These are phyloP conservation scores for Ramalina intermedia DNA, from an alignment of 495 filamentous ascomycete genomes.

Conservation along the genomic window DNA sequence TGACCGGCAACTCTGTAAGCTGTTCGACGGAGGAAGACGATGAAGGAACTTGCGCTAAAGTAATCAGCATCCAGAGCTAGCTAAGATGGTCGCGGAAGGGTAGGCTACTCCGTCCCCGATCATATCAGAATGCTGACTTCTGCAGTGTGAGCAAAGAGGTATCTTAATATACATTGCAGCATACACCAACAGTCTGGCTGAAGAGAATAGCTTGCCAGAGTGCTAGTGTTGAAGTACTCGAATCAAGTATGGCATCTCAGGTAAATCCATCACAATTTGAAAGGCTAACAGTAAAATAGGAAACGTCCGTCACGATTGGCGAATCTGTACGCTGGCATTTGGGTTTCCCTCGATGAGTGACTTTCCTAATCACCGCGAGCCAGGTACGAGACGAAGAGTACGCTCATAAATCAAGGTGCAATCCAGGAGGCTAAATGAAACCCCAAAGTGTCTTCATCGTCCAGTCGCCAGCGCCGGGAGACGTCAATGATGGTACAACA, in stretches of 20 bases:
- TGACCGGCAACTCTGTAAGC: conserved; percentile 2
- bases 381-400: conserved; percentile 30
- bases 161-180: conserved; percentile 14
- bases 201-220: conserved; percentile 39
- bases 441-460: conserved; percentile 59
- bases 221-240: conserved; percentile 88
- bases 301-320: conserved; percentile 91
- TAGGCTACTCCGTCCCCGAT: conserved; percentile 25
- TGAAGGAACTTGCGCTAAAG: conserved; percentile 17
- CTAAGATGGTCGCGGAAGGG: conserved; percentile 82
- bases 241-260: conserved; percentile 42
- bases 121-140: conserved; percentile 7
- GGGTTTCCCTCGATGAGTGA: background rate
- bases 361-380: conserved; percentile 66
- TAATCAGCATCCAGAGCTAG: conserved; percentile 86
- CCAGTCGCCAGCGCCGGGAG: conserved; percentile 86
- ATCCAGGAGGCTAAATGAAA: conserved; percentile 7
- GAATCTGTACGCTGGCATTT: conserved; percentile 50
- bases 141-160: conserved; percentile 79
- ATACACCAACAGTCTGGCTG: background rate
- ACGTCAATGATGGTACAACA: conserved; percentile 78
- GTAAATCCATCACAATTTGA: too few species aligned
- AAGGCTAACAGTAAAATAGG: conserved; percentile 16
- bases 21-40: background rate
- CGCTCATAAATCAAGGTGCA: conserved; percentile 1